Evolutionary conservation across 1,139 yeast species (phyloP), one percentile per base, ranked within the genome.

Genomic region (Saccharomyces hybrid): DNA sequence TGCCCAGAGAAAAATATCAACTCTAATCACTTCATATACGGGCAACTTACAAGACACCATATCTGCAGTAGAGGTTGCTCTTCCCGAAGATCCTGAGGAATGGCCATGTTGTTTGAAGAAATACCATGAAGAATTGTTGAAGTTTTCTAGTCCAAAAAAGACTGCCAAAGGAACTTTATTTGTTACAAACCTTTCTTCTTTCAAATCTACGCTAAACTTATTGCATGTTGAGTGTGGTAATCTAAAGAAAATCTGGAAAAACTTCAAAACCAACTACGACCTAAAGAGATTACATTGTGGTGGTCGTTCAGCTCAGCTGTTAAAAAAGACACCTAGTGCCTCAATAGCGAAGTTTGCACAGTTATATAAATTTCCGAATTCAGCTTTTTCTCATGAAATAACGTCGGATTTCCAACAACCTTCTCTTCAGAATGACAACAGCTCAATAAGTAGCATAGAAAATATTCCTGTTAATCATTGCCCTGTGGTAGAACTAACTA

Each of bases 301-400:
- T 50, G 96, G 97, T 8, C 75, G 99, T 57, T 83, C 96, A 0
- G 84, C 89, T 1, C 75, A 89, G 46, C 72, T 89, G 47, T 76
- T 88, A 14, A 76, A 84, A 2, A 75, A 76, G 32, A 88, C 96
- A 0, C 75, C 95, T 0, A 88, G 83, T 63, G 88, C 96, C 0
- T 80, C 84, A 26, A 88, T 84, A 61, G 93, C 88, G 62, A 91
- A 90, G 65, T 91, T 93, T 67, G 75, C 88, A 44, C 88, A 87
- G 59, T 75, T 87, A 65, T 91, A 84, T 70, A 80, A 80, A 59
- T 57, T 58, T 27, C 51, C 51, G 20, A 47, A 50, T 5, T 26
- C 50, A 29, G 29, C 58, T 44, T 16, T 49, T 8, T 27, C 38
- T 14, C 28, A 34, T 26, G 46, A 42, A 13, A 31, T 42, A 8